Conservation (phyloP, 257 asterid genomes). For the Misopates orontium region DNA sequence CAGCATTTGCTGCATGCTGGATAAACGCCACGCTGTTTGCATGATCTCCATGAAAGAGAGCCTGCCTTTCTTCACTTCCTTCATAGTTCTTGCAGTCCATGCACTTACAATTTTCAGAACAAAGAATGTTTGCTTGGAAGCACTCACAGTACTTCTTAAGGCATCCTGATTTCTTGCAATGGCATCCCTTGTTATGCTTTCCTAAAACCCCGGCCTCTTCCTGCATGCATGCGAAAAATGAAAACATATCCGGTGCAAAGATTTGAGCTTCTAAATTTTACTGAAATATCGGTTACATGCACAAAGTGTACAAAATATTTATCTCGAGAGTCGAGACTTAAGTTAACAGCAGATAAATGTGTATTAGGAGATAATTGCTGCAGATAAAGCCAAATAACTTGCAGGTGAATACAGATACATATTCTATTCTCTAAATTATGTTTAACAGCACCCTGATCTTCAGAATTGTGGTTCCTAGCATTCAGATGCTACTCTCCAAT, state of each 20-base stretch:
- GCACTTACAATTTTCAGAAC: constrained; percentile 93
- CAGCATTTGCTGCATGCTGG: constrained; percentile 98
- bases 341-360: too few species aligned
- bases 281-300: constrained; percentile 3
- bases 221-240: not conserved
- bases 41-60: constrained; percentile 82
- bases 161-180: constrained; percentile 95
- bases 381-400: too few species aligned
- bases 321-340: too few species aligned
- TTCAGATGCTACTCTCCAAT: too few species aligned
- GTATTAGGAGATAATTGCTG: too few species aligned
- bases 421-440: too few species aligned
- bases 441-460: too few species aligned
- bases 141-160: constrained; percentile 95
- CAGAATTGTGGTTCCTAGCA: too few species aligned
- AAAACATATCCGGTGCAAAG: not conserved
- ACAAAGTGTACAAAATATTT: not conserved
- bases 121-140: constrained; percentile 91
- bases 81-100: constrained; percentile 92
- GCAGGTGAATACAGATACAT: too few species aligned
- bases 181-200: constrained; percentile 92
- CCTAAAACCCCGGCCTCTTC: constrained; percentile 33
- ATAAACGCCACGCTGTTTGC: constrained; percentile 61
- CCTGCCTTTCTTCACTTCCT: constrained; percentile 91
- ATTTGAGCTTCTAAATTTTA: not conserved